A percentile compares a stretch with the other conserved stretches of the same genome.
Evolutionary conservation across 805 yeast genomes (phyloP).

Genomic region (Saturnispora silvae): DNA sequence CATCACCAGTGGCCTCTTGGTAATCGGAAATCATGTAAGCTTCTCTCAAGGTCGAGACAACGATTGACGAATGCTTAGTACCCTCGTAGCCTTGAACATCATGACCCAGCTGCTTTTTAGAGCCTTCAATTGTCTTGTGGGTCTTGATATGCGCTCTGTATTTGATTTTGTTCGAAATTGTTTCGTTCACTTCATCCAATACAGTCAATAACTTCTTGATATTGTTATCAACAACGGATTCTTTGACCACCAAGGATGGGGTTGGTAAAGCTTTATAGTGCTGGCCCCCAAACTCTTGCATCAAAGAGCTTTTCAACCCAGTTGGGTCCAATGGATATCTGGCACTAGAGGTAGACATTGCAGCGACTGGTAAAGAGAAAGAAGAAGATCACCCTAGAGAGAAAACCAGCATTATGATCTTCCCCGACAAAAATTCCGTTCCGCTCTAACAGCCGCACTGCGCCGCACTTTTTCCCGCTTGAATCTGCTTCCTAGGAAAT

Average conservation of each 20-base stretch:
- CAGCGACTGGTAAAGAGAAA: background rate
- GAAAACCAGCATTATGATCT: background rate
- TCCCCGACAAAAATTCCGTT: background rate
- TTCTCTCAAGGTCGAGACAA: conserved; percentile 62
- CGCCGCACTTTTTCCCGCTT: too few species aligned
- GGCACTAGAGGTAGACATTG: conserved; percentile 5
- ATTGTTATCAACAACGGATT: conserved; percentile 14
- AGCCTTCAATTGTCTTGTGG: conserved; percentile 57
- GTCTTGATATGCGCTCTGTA: conserved; percentile 70
- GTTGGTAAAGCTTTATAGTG: conserved; percentile 35
- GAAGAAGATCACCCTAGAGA: background rate
- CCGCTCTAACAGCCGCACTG: background rate
- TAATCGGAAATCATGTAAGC: conserved; percentile 35
- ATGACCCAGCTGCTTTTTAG: conserved; percentile 41
- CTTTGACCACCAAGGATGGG: conserved; percentile 42
- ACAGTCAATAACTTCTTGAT: conserved; percentile 4
- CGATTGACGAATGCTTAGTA: conserved; percentile 25
- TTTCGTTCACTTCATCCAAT: conserved; percentile 3
- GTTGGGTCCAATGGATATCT: conserved; percentile 9
- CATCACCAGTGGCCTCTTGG: conserved; percentile 7
- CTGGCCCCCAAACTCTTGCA: conserved; percentile 29
- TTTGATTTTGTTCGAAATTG: conserved; percentile 14
- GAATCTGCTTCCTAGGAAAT: too few species aligned
- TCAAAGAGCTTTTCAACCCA: conserved; percentile 8
- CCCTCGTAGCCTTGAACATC: conserved; percentile 32